These are phyloP conservation scores for Ilyonectria mors-panacis DNA, from an alignment of 2,329 filamentous ascomycete genomes.

Conservation along the genomic window DNA sequence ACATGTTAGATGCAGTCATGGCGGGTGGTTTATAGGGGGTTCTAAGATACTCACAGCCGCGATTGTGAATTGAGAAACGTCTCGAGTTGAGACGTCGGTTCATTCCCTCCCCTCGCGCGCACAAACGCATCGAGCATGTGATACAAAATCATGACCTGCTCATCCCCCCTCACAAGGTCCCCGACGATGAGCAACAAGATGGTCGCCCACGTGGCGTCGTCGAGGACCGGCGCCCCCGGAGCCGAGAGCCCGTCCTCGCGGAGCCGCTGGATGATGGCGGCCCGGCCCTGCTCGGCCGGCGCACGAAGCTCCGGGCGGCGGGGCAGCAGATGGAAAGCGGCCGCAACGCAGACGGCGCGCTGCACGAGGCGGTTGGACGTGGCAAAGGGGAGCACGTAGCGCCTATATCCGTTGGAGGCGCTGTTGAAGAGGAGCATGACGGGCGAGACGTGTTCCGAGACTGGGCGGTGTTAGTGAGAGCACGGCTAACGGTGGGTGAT, in stretches of 20 bases:
- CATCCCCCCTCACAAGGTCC: constrained; percentile 26
- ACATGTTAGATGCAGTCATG: not conserved
- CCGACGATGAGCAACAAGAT: constrained; percentile 29
- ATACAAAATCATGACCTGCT: constrained; percentile 34
- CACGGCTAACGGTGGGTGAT: not conserved
- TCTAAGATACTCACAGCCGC: constrained; percentile 13
- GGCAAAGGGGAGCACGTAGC: constrained; percentile 26
- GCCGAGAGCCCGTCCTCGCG: constrained; percentile 24
- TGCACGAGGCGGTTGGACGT: constrained; percentile 25
- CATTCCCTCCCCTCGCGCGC: constrained; percentile 12
- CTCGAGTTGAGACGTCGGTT: constrained; percentile 6
- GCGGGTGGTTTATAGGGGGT: no score
- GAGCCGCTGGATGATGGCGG: constrained; percentile 32
- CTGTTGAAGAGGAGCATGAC: constrained; percentile 31
- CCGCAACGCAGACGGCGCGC: constrained; percentile 31
- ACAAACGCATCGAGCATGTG: constrained; percentile 33
- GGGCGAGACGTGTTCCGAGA: constrained; percentile 28
- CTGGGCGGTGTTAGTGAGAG: constrained; percentile 6
- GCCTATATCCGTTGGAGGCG: constrained; percentile 30
- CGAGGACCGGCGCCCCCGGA: constrained; percentile 11
- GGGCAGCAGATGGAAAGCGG: constrained; percentile 29
- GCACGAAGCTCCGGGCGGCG: constrained; percentile 27
- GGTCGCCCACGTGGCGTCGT: constrained; percentile 30
- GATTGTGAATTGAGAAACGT: constrained; percentile 28
- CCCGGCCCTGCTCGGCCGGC: constrained; percentile 32